Evolutionary conservation across 2,329 filamentous ascomycete genomes (phyloP).

Genomic region (Metarhizium album): DNA sequence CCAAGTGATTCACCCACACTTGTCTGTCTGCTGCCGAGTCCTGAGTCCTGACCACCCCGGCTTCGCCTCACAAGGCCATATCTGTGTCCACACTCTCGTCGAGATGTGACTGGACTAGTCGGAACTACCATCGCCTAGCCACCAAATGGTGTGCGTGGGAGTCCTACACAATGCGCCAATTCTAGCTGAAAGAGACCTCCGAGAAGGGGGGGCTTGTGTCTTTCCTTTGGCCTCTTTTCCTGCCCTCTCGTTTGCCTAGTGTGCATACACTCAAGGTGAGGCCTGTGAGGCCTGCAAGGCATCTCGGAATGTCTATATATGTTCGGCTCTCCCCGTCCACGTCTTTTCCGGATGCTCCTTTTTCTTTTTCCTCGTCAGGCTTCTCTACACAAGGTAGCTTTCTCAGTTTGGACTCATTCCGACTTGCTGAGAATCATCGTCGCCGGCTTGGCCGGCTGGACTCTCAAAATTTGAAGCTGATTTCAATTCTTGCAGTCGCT

Average conservation of each 20-base stretch:
- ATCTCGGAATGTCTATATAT: not conserved
- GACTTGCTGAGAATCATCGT: constrained; percentile 2
- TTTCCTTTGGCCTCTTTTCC: not conserved
- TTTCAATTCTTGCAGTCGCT: constrained; percentile 2
- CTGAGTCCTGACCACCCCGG: not conserved
- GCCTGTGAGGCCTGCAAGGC: not conserved
- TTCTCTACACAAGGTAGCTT: not conserved
- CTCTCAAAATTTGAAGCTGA: not conserved
- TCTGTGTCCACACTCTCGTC: not conserved
- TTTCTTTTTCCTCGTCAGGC: not conserved
- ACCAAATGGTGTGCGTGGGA: not conserved
- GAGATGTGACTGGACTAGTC: constrained; percentile 1
- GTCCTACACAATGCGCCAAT: not conserved
- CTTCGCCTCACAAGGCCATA: constrained; percentile 3
- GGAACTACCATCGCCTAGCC: not conserved
- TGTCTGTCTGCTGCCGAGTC: constrained; percentile 1
- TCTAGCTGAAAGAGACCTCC: not conserved
- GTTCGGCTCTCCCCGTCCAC: not conserved
- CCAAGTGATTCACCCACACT: not conserved
- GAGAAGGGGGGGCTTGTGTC: not conserved
- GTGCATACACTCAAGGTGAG: too few species aligned
- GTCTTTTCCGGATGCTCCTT: not conserved
- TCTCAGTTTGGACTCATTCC: constrained; percentile 1
- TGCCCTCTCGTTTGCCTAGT: not conserved
- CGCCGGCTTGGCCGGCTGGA: constrained; percentile 2